Percentiles rank a stretch among this genome's conserved stretches.
Evolutionary conservation across 345 rosid genomes (phyloP).

Genomic region (Firmiana major): DNA sequence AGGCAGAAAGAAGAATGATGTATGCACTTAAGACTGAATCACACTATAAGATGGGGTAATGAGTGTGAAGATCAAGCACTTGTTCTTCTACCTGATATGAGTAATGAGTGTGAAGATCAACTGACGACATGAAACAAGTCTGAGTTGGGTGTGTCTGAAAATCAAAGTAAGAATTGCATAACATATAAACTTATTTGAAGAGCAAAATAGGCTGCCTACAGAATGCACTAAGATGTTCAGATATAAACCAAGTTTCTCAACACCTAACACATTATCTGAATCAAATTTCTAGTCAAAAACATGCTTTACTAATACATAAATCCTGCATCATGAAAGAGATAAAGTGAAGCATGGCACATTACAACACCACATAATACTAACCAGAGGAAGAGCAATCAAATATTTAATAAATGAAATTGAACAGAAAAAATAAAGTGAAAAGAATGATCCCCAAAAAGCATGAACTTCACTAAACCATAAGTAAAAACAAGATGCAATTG

Average conservation of each 20-base stretch:
- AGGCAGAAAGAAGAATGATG: neutral
- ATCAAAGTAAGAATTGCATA: slow-evolving; percentile 18
- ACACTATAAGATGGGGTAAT: neutral
- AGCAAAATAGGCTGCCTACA: neutral
- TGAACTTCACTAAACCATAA: neutral
- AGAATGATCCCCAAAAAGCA: neutral
- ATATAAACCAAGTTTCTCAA: neutral
- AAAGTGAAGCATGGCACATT: neutral
- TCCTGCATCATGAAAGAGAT: slow-evolving; percentile 4
- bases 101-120: slow-evolving; percentile 97
- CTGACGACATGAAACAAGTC: slow-evolving; percentile 98
- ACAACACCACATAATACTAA: neutral
- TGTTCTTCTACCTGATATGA: slow-evolving; percentile 72
- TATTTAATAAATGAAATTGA: neutral
- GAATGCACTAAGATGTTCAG: neutral
- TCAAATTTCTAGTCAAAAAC: neutral
- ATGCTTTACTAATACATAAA: neutral
- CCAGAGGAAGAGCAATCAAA: neutral
- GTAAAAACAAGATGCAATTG: neutral
- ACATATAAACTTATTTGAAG: neutral
- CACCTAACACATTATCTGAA: neutral
- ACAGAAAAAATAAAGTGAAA: neutral
- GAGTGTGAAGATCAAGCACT: no score
- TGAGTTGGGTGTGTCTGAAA: slow-evolving; percentile 96
- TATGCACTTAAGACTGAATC: neutral